These are phyloP conservation scores for Trypanosoma rangeli DNA, from an alignment of 208 protist genomes.

Conservation along the genomic window DNA sequence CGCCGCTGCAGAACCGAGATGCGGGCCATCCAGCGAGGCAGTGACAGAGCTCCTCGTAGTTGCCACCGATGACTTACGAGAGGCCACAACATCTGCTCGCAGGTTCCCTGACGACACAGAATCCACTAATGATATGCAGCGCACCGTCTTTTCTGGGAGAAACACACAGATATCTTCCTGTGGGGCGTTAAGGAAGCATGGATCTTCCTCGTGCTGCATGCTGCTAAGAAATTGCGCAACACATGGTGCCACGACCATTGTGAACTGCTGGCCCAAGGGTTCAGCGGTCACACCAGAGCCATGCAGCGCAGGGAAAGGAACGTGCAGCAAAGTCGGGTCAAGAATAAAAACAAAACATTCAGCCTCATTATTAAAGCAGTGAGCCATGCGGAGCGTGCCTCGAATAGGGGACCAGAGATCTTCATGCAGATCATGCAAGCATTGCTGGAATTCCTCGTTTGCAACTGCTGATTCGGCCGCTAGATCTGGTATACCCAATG, in stretches of 20 bases:
- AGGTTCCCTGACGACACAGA: slow-evolving; percentile 9
- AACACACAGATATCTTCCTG: slow-evolving; percentile 25
- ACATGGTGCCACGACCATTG: slow-evolving; percentile 68
- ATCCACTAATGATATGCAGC: neutral
- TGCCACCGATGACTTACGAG: neutral
- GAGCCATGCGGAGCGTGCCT: slow-evolving; percentile 37
- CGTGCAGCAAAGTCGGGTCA: slow-evolving; percentile 72
- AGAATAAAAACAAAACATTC: slow-evolving; percentile 77
- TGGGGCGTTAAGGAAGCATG: slow-evolving; percentile 13
- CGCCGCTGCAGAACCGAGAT: neutral
- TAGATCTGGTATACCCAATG: neutral
- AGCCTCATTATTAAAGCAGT: slow-evolving; percentile 34
- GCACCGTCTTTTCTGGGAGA: slow-evolving; percentile 24
- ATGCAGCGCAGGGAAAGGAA: slow-evolving; percentile 69
- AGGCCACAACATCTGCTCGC: neutral
- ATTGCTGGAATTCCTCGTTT: slow-evolving; percentile 33
- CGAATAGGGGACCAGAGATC: slow-evolving; percentile 78
- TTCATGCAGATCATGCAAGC: slow-evolving; percentile 67
- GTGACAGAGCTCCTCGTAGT: neutral
- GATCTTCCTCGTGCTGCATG: slow-evolving; percentile 25
- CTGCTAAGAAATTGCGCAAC: slow-evolving; percentile 58
- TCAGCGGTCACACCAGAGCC: slow-evolving; percentile 7
- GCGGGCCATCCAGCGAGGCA: neutral
- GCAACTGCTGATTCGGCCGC: neutral
- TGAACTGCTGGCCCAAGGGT: slow-evolving; percentile 57